Conservation (phyloP, 2,329 filamentous ascomycete genomes). For the Trichoderma simmonsii region DNA sequence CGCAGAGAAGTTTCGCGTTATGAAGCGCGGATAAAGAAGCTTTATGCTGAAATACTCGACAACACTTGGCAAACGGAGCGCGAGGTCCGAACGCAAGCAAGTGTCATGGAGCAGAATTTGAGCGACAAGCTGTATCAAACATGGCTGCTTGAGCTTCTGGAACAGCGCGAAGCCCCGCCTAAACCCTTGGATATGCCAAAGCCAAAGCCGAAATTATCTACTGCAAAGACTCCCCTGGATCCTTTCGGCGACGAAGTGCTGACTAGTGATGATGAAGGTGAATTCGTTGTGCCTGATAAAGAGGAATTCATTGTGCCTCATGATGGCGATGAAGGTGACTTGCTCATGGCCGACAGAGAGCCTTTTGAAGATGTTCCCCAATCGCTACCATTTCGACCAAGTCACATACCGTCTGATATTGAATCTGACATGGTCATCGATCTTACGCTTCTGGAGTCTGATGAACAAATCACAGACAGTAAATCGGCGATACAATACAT, state of each 20-base stretch:
- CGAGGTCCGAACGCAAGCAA: conserved; percentile 55
- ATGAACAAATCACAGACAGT: not conserved
- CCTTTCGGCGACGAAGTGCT: conserved; percentile 46
- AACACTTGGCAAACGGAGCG: conserved; percentile 51
- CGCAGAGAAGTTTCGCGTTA: conserved; percentile 41
- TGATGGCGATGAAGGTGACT: not conserved
- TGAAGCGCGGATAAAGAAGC: conserved; percentile 52
- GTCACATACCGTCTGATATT: conserved; percentile 20
- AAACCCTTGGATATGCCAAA: conserved; percentile 30
- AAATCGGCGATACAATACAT: conserved; percentile 19
- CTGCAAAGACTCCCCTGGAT: not conserved
- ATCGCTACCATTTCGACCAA: not conserved
- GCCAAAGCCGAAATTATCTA: conserved; percentile 14
- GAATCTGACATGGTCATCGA: conserved; percentile 29
- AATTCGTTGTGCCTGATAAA: conserved; percentile 2
- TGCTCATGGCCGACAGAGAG: not conserved
- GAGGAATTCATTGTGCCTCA: not conserved
- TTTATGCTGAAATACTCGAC: conserved; percentile 50
- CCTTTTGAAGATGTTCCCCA: not conserved
- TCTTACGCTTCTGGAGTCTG: conserved; percentile 29
- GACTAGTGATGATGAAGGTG: conserved; percentile 47
- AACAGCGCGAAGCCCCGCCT: conserved; percentile 39
- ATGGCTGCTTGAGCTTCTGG: conserved; percentile 50
- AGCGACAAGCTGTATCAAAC: conserved; percentile 53
- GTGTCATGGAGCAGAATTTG: conserved; percentile 62